These are phyloP conservation scores for Amanita thiersii DNA, from an alignment of 768 basidiomycete species.

Conservation along the genomic window DNA sequence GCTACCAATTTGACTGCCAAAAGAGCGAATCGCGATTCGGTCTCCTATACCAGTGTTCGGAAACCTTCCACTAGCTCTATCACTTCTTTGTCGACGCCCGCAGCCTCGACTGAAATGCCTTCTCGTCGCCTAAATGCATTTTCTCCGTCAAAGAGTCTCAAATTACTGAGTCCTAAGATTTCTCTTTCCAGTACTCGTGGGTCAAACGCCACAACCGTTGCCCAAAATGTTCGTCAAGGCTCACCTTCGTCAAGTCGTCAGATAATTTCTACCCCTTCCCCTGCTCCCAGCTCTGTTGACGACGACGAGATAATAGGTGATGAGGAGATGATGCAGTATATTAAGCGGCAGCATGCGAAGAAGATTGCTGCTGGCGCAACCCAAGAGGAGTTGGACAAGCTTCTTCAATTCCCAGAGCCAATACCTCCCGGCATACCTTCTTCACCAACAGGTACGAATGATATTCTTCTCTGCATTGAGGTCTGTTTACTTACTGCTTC, in stretches of 20 bases:
- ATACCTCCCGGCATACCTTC: conserved; percentile 57
- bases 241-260: conserved; percentile 69
- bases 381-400: conserved; percentile 80
- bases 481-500: conserved; percentile 9
- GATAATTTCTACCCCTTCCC: conserved; percentile 79
- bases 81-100: conserved; percentile 53
- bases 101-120: conserved; percentile 31
- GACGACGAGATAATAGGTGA: conserved; percentile 88
- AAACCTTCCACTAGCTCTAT: conserved; percentile 81
- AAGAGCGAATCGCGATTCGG: conserved; percentile 70
- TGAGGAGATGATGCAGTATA: conserved; percentile 96
- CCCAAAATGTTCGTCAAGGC: conserved; percentile 38
- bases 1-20: conserved; percentile 43
- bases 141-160: conserved; percentile 79
- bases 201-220: conserved; percentile 31
- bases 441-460: conserved; percentile 59
- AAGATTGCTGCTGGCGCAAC: conserved; percentile 76
- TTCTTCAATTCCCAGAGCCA: conserved; percentile 92
- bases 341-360: conserved; percentile 84
- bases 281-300: conserved; percentile 66
- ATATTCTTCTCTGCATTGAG: neutral
- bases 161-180: conserved; percentile 74
- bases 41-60: conserved; percentile 69
- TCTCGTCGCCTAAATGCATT: conserved; percentile 72
- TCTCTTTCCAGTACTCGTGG: conserved; percentile 46